A percentile compares a stretch with the other conserved stretches of the same genome.
Evolutionary conservation across 1,284 basidiomycete species (phyloP).

Genomic region (Amylostereum areolatum): DNA sequence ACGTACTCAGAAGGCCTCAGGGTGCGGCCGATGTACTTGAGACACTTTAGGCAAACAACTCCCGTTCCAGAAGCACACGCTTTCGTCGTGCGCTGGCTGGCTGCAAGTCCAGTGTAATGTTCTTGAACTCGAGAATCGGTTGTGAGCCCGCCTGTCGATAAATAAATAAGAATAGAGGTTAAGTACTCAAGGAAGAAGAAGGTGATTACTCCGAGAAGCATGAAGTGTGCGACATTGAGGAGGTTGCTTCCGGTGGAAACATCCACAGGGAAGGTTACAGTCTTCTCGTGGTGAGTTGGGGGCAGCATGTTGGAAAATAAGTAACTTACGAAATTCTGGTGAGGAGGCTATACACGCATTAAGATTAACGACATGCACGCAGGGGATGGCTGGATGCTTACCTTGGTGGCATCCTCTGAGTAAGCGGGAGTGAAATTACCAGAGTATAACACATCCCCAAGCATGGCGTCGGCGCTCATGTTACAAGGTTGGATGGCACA

Average conservation of each 20-base stretch:
- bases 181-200: neutral
- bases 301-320: neutral
- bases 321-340: slow-evolving; percentile 12
- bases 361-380: neutral
- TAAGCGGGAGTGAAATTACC: neutral
- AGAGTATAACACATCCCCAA: neutral
- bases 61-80: too few relatives aligned
- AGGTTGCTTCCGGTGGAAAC: neutral
- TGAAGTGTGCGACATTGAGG: slow-evolving; percentile 12
- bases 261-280: slow-evolving; percentile 7
- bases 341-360: slow-evolving; percentile 1
- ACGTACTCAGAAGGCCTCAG: too few relatives aligned
- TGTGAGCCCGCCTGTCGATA: slow-evolving; percentile 7
- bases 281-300: neutral
- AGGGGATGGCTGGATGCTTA: neutral
- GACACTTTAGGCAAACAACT: too few relatives aligned
- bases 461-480: neutral
- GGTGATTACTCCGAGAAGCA: slow-evolving; percentile 8
- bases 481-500: neutral
- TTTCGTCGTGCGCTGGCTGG: too few relatives aligned
- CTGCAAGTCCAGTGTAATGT: slow-evolving; percentile 4
- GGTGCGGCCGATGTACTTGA: too few relatives aligned
- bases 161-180: neutral
- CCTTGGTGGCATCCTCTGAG: neutral
- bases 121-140: slow-evolving; percentile 10